Evolutionary conservation across 352 stramenopile genomes (phyloP), one percentile per base, ranked within the genome.

Genomic region (Phytophthora pisi): DNA sequence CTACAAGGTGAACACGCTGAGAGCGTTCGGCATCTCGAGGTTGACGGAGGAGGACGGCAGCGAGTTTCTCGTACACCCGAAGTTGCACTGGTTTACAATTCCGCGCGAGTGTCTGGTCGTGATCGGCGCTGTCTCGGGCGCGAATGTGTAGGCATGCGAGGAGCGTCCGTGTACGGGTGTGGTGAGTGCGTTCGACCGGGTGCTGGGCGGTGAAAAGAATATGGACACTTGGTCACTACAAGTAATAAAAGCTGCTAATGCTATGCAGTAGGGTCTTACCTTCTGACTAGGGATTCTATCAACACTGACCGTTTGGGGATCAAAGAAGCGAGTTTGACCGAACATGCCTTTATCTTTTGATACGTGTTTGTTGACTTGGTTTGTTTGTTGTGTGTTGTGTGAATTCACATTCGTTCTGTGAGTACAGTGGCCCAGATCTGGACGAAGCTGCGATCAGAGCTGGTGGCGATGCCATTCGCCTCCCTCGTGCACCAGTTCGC

Each of bases 401-500:
- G 34, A 40, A 15, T 40, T 51, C 46, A 20, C 31, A 52, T 26
- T 50, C 23, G 8, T 31, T 58, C 24, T 47, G 5, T 43, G 34
- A 40, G 34, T 40, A 40, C 34, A 40, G 34, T 40, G 34, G 16
- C 10, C 34, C 34, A 40, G 34, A 9, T 15, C 34, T 5, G 16
- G 10, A 15, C 34, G 9, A 15, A 40, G 13, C 34, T 40, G 34
- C 11, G 34, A 55, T 74, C 57, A 91, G 43, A 84, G 72, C 42
- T 78, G 75, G 49, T 74, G 68, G 42, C 88, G 84, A 64, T 79
- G 84, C 88, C 88, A 96, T 51, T 92, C 84, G 50, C 86, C 86
- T 31, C 88, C 81, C 36, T 92, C 81, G 64, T 92, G 72, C 47
- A 91, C 71, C 20, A 97, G 72, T 53, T 97, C 86, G 67, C 88